A percentile compares a stretch with the other conserved stretches of the same genome.
Conservation (phyloP, 352 stramenopile species). For the Plasmopara viticola region DNA sequence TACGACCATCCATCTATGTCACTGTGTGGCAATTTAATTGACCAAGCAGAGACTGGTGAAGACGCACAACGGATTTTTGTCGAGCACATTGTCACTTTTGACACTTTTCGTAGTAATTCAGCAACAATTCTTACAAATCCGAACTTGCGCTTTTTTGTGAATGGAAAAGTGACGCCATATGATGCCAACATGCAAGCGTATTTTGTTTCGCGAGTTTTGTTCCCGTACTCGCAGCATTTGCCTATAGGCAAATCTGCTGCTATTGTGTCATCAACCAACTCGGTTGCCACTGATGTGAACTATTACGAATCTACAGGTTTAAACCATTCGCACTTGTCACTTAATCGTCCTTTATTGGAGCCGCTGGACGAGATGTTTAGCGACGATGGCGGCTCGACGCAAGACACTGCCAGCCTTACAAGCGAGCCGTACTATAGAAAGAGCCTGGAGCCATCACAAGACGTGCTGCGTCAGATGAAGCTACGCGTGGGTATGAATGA, state of each 20-base stretch:
- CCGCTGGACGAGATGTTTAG: conserved; percentile 24
- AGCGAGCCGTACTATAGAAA: conserved; percentile 49
- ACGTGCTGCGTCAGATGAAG: conserved; percentile 50
- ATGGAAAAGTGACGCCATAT: conserved; percentile 54
- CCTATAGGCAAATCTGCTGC: conserved; percentile 10
- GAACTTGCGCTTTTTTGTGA: conserved; percentile 53
- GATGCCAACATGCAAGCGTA: conserved; percentile 52
- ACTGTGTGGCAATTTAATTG: conserved; percentile 61
- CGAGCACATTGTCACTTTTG: conserved; percentile 59
- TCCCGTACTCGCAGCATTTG: conserved; percentile 50
- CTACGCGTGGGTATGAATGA: conserved; percentile 60
- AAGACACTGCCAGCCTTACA: conserved; percentile 35
- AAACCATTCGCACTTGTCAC: conserved; percentile 2
- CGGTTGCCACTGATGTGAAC: background rate
- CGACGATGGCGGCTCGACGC: conserved; percentile 25
- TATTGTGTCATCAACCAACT: background rate
- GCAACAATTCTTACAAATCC: conserved; percentile 41
- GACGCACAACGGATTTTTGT: conserved; percentile 52
- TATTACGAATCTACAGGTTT: background rate
- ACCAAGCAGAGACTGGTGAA: conserved; percentile 31
- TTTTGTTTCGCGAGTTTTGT: conserved; percentile 57
- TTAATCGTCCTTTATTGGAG: conserved; percentile 9
- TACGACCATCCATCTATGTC: conserved; percentile 62
- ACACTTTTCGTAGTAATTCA: conserved; percentile 46
- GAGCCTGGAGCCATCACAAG: conserved; percentile 51